Evolutionary conservation across 2,329 filamentous ascomycete genomes (phyloP).

Genomic region (Penicillium hesseltinei): DNA sequence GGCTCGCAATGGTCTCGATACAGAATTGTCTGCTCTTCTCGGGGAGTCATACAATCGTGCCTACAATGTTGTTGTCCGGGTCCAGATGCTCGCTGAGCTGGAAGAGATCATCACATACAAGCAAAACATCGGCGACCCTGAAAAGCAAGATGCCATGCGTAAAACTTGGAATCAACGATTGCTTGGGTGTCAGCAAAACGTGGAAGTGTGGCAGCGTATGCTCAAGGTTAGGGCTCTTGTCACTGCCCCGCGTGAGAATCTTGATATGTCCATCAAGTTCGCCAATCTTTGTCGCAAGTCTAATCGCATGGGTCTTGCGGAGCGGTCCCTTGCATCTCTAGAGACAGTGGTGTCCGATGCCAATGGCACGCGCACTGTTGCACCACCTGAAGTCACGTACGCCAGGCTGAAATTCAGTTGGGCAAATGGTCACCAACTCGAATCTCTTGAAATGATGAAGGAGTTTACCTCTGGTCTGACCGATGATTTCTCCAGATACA

Average conservation of each 20-base stretch:
- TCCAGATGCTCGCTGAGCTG: slow-evolving; percentile 97
- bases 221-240: slow-evolving; percentile 90
- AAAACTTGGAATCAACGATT: slow-evolving; percentile 94
- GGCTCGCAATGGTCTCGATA: slow-evolving; percentile 89
- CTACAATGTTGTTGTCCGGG: slow-evolving; percentile 95
- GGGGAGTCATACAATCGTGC: slow-evolving; percentile 97
- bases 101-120: slow-evolving; percentile 99
- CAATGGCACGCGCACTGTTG: slow-evolving; percentile 40
- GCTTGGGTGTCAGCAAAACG: slow-evolving; percentile 92
- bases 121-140: slow-evolving; percentile 73
- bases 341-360: slow-evolving; percentile 64
- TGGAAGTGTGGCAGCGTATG: slow-evolving; percentile 98
- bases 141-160: slow-evolving; percentile 87
- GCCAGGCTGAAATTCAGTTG: slow-evolving; percentile 97
- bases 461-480: slow-evolving; percentile 61
- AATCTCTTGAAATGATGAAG: slow-evolving; percentile 59
- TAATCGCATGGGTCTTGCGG: slow-evolving; percentile 86
- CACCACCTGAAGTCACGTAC: slow-evolving; percentile 79
- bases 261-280: slow-evolving; percentile 99
- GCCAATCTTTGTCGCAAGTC: slow-evolving; percentile 97
- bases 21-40: slow-evolving; percentile 91
- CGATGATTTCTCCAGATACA: slow-evolving; percentile 55
- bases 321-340: slow-evolving; percentile 91
- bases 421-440: slow-evolving; percentile 71
- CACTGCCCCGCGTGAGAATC: slow-evolving; percentile 86